Conservation (phyloP, 352 stramenopile species). For the Pythium apleroticum region DNA sequence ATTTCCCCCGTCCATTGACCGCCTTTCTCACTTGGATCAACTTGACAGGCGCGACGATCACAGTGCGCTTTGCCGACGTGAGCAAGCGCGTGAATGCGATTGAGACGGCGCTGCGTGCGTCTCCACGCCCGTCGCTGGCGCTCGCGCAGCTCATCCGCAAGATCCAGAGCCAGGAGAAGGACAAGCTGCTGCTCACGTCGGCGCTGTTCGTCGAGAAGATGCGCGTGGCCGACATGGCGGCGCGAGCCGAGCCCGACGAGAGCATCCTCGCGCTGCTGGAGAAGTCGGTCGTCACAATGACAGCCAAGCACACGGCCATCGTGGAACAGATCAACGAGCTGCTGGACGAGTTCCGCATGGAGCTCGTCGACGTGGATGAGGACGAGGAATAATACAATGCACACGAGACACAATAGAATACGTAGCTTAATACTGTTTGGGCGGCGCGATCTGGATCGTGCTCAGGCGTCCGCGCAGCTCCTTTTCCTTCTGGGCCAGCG, state of each 20-base stretch:
- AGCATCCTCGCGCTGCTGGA: constrained; percentile 56
- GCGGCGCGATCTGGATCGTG: constrained; percentile 38
- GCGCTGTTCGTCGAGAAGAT: constrained; percentile 82
- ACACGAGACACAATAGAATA: background rate
- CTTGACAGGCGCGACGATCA: constrained; percentile 55
- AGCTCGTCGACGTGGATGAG: constrained; percentile 50
- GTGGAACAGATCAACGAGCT: constrained; percentile 80
- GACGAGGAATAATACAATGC: constrained; percentile 13
- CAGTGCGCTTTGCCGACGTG: constrained; percentile 54
- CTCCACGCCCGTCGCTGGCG: constrained; percentile 31
- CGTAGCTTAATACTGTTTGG: background rate
- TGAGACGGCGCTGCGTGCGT: constrained; percentile 37
- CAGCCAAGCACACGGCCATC: constrained; percentile 53
- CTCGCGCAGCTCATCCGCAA: constrained; percentile 69
- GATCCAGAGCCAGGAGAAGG: constrained; percentile 76
- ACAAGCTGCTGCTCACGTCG: constrained; percentile 82
- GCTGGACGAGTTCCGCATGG: constrained; percentile 60
- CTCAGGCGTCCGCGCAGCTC: constrained; percentile 57
- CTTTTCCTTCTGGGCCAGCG: constrained; percentile 48
- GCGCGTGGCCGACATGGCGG: constrained; percentile 46
- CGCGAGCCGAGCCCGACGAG: constrained; percentile 44
- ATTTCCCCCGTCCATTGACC: too few species aligned
- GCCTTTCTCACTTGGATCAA: background rate
- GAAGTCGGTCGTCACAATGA: constrained; percentile 56
- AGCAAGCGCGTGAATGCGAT: constrained; percentile 73